Evolutionary conservation across 371 early-diverging fungal genomes (phyloP), one percentile per base, ranked within the genome.

Genomic region (Chytridium lagenaria): DNA sequence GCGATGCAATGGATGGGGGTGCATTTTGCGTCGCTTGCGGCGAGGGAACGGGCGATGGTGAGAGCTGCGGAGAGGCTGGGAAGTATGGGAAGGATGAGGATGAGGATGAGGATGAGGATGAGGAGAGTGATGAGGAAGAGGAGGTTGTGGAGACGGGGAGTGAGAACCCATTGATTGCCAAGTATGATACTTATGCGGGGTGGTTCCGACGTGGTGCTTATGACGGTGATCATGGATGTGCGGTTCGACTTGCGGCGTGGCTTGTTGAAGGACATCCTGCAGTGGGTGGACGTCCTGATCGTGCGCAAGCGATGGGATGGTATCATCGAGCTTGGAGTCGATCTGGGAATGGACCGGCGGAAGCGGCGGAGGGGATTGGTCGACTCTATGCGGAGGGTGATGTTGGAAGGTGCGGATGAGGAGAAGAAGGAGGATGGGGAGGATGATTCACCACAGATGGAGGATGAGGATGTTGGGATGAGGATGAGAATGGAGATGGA

Each of bases 1-100:
- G 57, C 57, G 5, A 55, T 55, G 57, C 57, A 55, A 23, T 55
- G 57, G 57, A 19, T 55, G 57, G 57, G 57, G 7, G 57, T 55
- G 7, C 57, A 55, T 30, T 55, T 55, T 55, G 57, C 57, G 16
- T 55, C 57, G 10, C 23, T 55, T 7, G 57, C 57, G 57, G 57
- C 57, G 26, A 55, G 57, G 57, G 57, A 55, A 30, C 57, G 57
- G 22, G 26, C 57, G 5, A 16, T 55, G 57, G 57, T 49, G 49
- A 49, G 49, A 49, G 15, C 49, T 10, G 49, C 49, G 22, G 10
- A 30, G 5, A 26, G 10, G 23, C 7, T 19, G 30, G 26, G 16
- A 10, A 19, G 15, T n/a, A n/a, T n/a, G n/a, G n/a, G n/a, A n/a
- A n/a, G n/a, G n/a, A n/a, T n/a, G 44, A 44, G 44, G 44, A 55